These are phyloP conservation scores for Gypsophila paniculata DNA, from an alignment of 179 eudicot genomes.

Conservation along the genomic window DNA sequence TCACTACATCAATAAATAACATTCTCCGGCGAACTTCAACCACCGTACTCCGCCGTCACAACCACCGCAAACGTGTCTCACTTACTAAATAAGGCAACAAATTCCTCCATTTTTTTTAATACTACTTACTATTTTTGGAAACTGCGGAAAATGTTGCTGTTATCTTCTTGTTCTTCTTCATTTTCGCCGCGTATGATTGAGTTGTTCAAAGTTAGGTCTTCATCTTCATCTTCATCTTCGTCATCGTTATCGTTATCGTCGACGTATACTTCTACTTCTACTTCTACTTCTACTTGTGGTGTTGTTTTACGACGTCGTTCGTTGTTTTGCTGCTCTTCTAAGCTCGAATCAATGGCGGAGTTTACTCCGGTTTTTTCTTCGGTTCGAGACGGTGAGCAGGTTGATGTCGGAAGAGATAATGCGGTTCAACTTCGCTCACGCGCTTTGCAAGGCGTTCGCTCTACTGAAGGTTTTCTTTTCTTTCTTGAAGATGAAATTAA, in stretches of 20 bases:
- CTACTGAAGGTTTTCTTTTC: constrained; percentile 35
- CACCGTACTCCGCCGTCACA: neutral
- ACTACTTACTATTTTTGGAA: neutral
- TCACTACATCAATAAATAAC: neutral
- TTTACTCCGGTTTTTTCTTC: constrained; percentile 11
- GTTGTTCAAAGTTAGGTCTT: constrained; percentile 27
- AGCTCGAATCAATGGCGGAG: constrained; percentile 38
- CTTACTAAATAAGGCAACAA: neutral
- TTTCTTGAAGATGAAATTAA: neutral
- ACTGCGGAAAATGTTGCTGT: constrained; percentile 28
- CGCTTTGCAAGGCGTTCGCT: constrained; percentile 29
- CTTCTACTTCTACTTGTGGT: constrained; percentile 1
- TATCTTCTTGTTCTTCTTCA: constrained; percentile 16
- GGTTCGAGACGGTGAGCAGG: constrained; percentile 16
- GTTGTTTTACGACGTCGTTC: constrained; percentile 19
- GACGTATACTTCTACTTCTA: constrained; percentile 10
- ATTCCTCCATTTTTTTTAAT: neutral
- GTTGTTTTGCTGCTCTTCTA: constrained; percentile 24
- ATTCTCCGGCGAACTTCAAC: neutral
- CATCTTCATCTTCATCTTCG: constrained; percentile 17
- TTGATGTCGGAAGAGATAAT: constrained; percentile 12
- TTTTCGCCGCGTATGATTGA: constrained; percentile 27
- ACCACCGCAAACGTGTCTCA: neutral
- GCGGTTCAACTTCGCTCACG: constrained; percentile 26
- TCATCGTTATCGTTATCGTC: too few species aligned